A percentile compares a stretch with the other conserved stretches of the same genome.
These are phyloP conservation scores for Fraxinus albicans DNA, from an alignment of 305 asterid genomes.

Conservation along the genomic window DNA sequence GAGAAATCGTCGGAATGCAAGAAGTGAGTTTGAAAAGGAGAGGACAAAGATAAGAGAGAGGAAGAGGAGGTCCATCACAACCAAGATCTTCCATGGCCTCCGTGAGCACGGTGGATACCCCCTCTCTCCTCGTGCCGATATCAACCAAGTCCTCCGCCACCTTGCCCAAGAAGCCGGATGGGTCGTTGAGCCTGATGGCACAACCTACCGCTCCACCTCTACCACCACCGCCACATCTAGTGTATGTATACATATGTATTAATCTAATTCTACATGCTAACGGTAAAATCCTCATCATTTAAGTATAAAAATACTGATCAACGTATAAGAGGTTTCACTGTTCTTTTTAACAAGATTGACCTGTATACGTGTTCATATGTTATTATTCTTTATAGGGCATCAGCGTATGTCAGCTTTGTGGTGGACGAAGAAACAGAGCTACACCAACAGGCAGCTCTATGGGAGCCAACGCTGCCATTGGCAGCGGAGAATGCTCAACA, in stretches of 20 bases:
- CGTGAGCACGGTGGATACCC: constrained; percentile 59
- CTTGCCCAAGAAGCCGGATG: constrained; percentile 54
- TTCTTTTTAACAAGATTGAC: neutral
- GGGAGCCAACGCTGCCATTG: constrained; percentile 9
- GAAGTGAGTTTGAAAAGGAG: constrained; percentile 40
- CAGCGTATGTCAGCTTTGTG: constrained; percentile 33
- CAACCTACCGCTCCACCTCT: constrained; percentile 48
- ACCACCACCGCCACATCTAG: constrained; percentile 11
- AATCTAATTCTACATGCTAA: neutral
- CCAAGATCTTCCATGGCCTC: constrained; percentile 59
- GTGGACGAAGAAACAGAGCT: constrained; percentile 28
- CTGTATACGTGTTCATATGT: neutral
- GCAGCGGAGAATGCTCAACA: constrained; percentile 37
- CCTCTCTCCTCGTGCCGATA: constrained; percentile 59
- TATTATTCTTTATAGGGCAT: constrained; percentile 17
- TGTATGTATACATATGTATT: neutral
- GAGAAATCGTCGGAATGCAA: constrained; percentile 6
- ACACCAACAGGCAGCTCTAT: constrained; percentile 32
- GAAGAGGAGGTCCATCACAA: constrained; percentile 50
- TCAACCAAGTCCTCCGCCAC: constrained; percentile 59
- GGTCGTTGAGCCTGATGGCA: constrained; percentile 46
- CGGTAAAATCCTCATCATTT: neutral
- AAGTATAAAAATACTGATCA: neutral
- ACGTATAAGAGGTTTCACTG: neutral
- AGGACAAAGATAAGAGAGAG: constrained; percentile 51